These are phyloP conservation scores for Saccharomyces hybrid DNA, from an alignment of 1,139 yeast species.

Conservation along the genomic window DNA sequence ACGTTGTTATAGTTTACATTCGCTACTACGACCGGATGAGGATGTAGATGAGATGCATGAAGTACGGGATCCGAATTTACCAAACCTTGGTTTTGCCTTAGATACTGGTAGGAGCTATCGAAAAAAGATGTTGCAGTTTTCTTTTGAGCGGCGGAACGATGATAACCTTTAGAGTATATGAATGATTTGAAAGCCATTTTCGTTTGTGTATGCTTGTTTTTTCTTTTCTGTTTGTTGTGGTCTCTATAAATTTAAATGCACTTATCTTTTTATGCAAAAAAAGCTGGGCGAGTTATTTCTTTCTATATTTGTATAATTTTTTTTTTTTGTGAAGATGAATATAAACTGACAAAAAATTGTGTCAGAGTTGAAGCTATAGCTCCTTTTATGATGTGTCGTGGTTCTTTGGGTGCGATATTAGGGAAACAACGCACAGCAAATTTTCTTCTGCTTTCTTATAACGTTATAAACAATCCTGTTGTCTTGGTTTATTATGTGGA, in stretches of 20 bases:
- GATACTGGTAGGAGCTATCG: slow-evolving; percentile 6
- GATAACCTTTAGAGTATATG: slow-evolving; percentile 4
- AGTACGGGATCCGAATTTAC: not conserved
- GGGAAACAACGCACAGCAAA: not conserved
- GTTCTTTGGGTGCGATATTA: not conserved
- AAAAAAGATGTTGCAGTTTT: slow-evolving; percentile 3
- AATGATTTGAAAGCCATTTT: slow-evolving; percentile 7
- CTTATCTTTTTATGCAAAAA: not conserved
- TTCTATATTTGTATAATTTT: not conserved
- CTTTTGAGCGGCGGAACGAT: not conserved
- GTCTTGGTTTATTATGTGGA: not conserved
- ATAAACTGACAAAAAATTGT: not conserved
- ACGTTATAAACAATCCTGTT: not conserved
- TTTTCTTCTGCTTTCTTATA: not conserved
- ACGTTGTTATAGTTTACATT: slow-evolving; percentile 5
- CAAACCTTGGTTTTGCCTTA: slow-evolving; percentile 1
- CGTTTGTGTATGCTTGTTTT: not conserved
- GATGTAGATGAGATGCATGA: not conserved
- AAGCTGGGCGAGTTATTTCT: not conserved
- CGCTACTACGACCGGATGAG: slow-evolving; percentile 6
- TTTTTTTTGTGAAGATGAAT: not conserved
- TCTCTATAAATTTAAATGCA: not conserved
- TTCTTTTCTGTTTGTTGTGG: not conserved
- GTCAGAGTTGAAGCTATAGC: not conserved
- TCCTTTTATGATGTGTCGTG: not conserved